phyloP scores from a whole-genome alignment of 2,329 filamentous ascomycete species.

The Ampelomyces quisqualis region DNA sequence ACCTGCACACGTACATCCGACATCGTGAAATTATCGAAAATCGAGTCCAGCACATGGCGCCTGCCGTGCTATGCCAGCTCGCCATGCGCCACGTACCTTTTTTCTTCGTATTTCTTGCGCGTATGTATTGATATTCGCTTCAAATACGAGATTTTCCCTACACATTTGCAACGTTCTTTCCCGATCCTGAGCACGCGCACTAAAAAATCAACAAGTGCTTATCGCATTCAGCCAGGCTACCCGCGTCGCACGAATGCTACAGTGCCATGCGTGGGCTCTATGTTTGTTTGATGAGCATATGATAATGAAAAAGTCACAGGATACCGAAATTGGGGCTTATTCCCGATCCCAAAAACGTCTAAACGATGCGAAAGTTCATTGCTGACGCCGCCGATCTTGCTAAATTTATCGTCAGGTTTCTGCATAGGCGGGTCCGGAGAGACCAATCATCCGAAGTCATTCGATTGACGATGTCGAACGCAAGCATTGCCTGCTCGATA shows the following conservation, averaged over 20 bases:
- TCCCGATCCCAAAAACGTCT: neutral
- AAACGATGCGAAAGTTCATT: neutral
- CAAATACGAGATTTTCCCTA: neutral
- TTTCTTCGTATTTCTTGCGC: neutral
- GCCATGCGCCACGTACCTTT: conserved; percentile 2
- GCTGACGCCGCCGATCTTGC: conserved; percentile 2
- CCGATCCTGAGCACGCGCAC: neutral
- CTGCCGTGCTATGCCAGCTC: neutral
- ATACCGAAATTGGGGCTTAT: neutral
- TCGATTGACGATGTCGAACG: neutral
- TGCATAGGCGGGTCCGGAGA: neutral
- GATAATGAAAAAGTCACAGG: neutral
- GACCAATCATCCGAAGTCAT: neutral
- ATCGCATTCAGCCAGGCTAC: neutral
- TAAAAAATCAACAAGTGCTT: neutral
- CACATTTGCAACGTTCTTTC: neutral
- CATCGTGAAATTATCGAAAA: neutral
- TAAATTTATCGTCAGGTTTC: conserved; percentile 3
- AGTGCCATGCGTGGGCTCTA: neutral
- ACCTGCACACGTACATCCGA: too few species aligned
- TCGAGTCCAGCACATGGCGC: neutral
- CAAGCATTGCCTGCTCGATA: neutral
- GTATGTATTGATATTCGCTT: neutral
- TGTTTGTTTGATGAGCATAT: neutral
- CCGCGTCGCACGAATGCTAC: conserved; percentile 1